These are phyloP conservation scores for Fusarium irregulare DNA, from an alignment of 2,329 filamentous ascomycete species.

Conservation along the genomic window DNA sequence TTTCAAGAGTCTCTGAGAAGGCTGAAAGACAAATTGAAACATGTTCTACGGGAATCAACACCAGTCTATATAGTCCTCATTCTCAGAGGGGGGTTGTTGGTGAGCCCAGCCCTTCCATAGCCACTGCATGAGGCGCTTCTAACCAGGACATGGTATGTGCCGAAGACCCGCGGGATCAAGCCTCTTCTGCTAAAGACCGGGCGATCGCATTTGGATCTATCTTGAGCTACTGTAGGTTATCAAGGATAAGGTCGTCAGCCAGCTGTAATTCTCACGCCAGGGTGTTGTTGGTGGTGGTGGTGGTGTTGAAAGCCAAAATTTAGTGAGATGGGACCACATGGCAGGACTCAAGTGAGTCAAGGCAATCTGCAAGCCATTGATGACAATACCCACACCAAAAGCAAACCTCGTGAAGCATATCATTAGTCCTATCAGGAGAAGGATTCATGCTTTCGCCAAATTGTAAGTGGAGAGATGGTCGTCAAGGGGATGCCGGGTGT, in stretches of 20 bases:
- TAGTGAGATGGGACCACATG: slow-evolving; percentile 26
- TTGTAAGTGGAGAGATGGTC: slow-evolving; percentile 3
- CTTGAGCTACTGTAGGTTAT: slow-evolving; percentile 9
- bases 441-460: neutral
- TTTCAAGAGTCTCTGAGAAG: slow-evolving; percentile 4
- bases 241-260: slow-evolving; percentile 4
- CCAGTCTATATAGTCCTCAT: slow-evolving; percentile 34
- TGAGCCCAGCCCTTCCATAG: slow-evolving; percentile 11
- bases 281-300: slow-evolving; percentile 16
- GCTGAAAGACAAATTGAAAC: neutral
- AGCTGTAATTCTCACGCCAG: slow-evolving; percentile 6
- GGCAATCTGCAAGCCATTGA: slow-evolving; percentile 29
- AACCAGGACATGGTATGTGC: slow-evolving; percentile 18
- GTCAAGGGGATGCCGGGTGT: slow-evolving; percentile 8
- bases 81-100: neutral
- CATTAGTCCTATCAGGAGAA: slow-evolving; percentile 12
- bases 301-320: slow-evolving; percentile 11
- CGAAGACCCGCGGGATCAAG: slow-evolving; percentile 28
- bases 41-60: slow-evolving; percentile 6
- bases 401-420: neutral
- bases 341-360: slow-evolving; percentile 27
- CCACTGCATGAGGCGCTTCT: slow-evolving; percentile 9
- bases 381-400: slow-evolving; percentile 32
- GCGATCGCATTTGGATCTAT: slow-evolving; percentile 9
- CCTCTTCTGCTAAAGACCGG: slow-evolving; percentile 11